Percentiles rank a stretch among this genome's conserved stretches.
These are phyloP conservation scores for Rhodotorula graminis DNA, from an alignment of 768 basidiomycete genomes.

Conservation along the genomic window DNA sequence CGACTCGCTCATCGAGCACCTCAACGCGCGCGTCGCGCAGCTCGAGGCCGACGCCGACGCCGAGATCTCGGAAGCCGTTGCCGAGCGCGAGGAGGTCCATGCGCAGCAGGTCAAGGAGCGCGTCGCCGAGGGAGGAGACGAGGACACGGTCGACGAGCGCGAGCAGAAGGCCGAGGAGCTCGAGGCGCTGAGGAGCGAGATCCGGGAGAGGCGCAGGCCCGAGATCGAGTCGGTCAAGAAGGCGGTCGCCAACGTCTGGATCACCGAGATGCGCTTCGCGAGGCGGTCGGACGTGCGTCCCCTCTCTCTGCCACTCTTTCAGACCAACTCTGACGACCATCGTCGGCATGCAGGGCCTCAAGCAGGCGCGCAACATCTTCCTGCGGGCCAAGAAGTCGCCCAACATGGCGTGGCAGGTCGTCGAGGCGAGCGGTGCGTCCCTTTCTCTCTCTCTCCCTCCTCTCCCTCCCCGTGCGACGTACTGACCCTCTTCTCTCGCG, in stretches of 20 bases:
- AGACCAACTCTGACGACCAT: not conserved
- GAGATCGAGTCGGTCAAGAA: conserved; percentile 60
- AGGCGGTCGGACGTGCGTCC: conserved; percentile 64
- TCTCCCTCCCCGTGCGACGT: not conserved
- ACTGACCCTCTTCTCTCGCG: not conserved
- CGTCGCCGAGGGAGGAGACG: conserved; percentile 23
- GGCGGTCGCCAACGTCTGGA: conserved; percentile 67
- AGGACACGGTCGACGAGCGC: conserved; percentile 32
- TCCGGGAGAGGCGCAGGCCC: conserved; percentile 37
- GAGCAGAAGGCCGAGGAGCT: conserved; percentile 36
- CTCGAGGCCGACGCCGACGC: conserved; percentile 43
- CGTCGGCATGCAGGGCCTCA: conserved; percentile 56
- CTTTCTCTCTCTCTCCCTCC: too few relatives aligned
- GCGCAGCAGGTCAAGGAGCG: conserved; percentile 31
- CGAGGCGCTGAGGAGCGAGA: conserved; percentile 32
- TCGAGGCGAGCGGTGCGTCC: conserved; percentile 57
- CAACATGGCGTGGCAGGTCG: conserved; percentile 74
- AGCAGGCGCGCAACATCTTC: conserved; percentile 70
- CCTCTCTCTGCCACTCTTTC: not conserved
- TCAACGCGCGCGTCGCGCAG: conserved; percentile 51
- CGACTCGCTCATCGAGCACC: conserved; percentile 64
- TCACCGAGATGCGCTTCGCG: conserved; percentile 88
- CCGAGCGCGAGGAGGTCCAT: conserved; percentile 25
- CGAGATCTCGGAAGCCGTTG: conserved; percentile 34
- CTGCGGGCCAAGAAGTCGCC: conserved; percentile 66